Conservation (phyloP, 2,329 filamentous ascomycete genomes). For the Penicillium sp. region DNA sequence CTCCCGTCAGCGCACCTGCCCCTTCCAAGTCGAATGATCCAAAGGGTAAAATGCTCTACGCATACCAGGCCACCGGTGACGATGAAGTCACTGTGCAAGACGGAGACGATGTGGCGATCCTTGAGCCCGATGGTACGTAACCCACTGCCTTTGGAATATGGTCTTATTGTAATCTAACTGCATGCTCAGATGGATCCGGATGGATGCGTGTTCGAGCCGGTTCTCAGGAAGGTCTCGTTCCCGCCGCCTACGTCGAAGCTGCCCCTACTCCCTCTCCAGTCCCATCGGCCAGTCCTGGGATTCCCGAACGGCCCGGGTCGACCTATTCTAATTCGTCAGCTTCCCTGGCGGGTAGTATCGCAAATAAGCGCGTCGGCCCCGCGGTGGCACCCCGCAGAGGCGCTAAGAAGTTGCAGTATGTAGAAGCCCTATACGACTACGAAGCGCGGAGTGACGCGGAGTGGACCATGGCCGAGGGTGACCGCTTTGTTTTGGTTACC, state of each 20-base stretch:
- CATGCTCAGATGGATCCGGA: constrained; percentile 74
- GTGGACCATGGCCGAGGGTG: constrained; percentile 87
- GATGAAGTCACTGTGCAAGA: constrained; percentile 83
- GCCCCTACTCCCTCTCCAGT: constrained; percentile 53
- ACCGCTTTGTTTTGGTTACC: constrained; percentile 86
- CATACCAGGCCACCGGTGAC: constrained; percentile 77
- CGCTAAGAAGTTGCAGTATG: constrained; percentile 92
- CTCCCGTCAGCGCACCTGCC: constrained; percentile 55
- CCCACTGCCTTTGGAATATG: constrained; percentile 5
- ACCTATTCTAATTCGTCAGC: constrained; percentile 78
- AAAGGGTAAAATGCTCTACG: constrained; percentile 86
- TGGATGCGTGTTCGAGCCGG: constrained; percentile 85
- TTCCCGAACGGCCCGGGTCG: constrained; percentile 67
- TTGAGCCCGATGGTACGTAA: constrained; percentile 87
- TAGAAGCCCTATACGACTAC: constrained; percentile 92
- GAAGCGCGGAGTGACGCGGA: constrained; percentile 82
- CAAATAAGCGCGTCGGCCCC: constrained; percentile 81
- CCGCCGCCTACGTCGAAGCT: constrained; percentile 80
- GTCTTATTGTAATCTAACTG: neutral
- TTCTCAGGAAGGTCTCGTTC: constrained; percentile 78
- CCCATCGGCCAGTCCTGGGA: constrained; percentile 32
- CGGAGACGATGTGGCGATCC: constrained; percentile 73
- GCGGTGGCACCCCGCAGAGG: constrained; percentile 88
- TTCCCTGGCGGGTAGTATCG: constrained; percentile 62
- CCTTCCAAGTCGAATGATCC: constrained; percentile 56